Base-by-base conservation (phyloP, 2,329 filamentous ascomycete genomes). In the Epicoccum sorghinum region DNA sequence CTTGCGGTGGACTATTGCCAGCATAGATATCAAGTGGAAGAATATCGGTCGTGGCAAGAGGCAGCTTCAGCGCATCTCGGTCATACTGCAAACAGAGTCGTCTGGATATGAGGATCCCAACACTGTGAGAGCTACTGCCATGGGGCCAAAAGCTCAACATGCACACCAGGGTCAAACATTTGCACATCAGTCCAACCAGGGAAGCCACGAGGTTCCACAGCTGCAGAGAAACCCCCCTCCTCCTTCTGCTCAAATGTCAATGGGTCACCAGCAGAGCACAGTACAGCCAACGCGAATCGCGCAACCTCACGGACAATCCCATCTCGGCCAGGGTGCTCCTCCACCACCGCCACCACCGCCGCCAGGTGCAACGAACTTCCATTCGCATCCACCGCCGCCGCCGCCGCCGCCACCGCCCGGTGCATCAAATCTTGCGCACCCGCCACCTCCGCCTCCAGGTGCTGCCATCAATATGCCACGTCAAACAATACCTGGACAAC, bases 11-110 rank as follows among this genome's bases (percentile, higher is more conserved):
- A 62, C 38, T 2, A 67, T 74, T 29, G 70, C 64, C 2, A 64
- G 61, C n/a, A 55, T 73, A 4, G 52, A 70, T 2, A 58, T 67
- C 14, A 55, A 66, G 23, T 70, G 61, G 60, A 61, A 56, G 14
- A 35, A n/a, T 0, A 38, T 67, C 35, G 57, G 51, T n/a, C 53
- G 56, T 3, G 41, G 23, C 1, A 24, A 61, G 25, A 58, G 59
- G 49, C 47, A 62, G 25, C 58, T 70, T 7, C 56, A 52, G 22
- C 58, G 64, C 35, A 63, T 74, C 4, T 60, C 65, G 22, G 54
- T 74, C 7, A 64, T 74, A 9, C 57, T 74, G 13, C 60, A 71
- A 43, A 69, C 69, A 2, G 67, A 66, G 22, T 51, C 62, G 4
- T 65, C 65, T 32, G 58, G 59, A 0, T 58, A 61, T 4, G 43